These are phyloP conservation scores for Coemansia sp. DNA, from an alignment of 192 early-diverging fungal genomes.

Conservation along the genomic window DNA sequence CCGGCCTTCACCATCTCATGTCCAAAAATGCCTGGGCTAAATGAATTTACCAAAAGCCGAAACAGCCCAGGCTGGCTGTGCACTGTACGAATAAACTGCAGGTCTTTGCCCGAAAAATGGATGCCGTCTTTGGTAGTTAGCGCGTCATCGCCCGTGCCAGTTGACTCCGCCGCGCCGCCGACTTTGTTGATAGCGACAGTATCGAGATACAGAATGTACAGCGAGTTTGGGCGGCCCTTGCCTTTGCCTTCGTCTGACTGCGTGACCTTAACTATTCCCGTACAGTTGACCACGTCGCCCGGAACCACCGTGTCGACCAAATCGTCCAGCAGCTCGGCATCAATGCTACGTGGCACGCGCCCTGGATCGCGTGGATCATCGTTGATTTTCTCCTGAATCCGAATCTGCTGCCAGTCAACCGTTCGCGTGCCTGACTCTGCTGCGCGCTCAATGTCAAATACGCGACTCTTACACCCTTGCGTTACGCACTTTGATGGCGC, in stretches of 20 bases:
- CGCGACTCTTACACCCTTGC: constrained; percentile 64
- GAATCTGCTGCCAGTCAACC: constrained; percentile 78
- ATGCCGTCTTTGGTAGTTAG: constrained; percentile 64
- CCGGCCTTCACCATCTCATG: constrained; percentile 86
- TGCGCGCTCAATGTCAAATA: constrained; percentile 62
- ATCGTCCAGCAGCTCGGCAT: constrained; percentile 73
- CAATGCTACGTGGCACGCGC: constrained; percentile 72
- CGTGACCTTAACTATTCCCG: constrained; percentile 75
- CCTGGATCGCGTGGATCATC: constrained; percentile 69
- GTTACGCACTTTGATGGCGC: constrained; percentile 61
- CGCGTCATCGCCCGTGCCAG: constrained; percentile 29
- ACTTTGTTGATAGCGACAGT: constrained; percentile 66
- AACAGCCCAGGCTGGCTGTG: constrained; percentile 62
- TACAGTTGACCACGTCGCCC: constrained; percentile 77
- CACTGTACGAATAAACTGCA: constrained; percentile 70
- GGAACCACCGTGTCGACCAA: constrained; percentile 75
- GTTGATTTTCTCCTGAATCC: constrained; percentile 77
- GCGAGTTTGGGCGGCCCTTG: constrained; percentile 51
- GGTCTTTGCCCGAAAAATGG: constrained; percentile 68
- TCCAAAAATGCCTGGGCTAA: constrained; percentile 79
- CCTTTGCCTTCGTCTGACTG: constrained; percentile 64
- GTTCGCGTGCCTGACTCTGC: constrained; percentile 56
- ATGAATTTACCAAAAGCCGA: constrained; percentile 72
- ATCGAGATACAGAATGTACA: constrained; percentile 74
- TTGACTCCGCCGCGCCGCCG: constrained; percentile 27